phyloP scores from a whole-genome alignment of 2,329 filamentous ascomycete species.

The Colletotrichum plurivorum region DNA sequence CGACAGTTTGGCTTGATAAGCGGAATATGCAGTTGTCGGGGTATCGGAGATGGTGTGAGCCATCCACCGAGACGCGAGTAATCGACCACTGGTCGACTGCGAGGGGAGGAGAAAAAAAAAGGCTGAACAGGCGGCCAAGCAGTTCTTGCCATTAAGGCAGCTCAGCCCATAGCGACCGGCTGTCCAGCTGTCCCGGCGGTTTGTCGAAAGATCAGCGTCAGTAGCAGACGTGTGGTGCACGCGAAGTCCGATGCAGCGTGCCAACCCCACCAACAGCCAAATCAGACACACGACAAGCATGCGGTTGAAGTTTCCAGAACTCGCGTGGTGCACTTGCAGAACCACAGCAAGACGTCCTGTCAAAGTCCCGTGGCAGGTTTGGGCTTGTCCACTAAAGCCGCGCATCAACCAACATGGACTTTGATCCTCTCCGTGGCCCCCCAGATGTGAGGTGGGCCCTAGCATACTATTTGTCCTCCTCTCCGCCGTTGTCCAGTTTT shows the following conservation, averaged over 20 bases:
- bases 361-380: constrained; percentile 2
- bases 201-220: constrained; percentile 6
- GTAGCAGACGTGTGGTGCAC: constrained; percentile 14
- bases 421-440: background rate
- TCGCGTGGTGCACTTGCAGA: constrained; percentile 38
- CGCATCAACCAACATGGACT: constrained; percentile 5
- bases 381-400: constrained; percentile 14
- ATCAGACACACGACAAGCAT: constrained; percentile 13
- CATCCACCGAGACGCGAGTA: constrained; percentile 7
- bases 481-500: constrained; percentile 21
- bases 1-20: constrained; percentile 29
- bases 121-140: background rate
- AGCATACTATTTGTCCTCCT: constrained; percentile 34
- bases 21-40: constrained; percentile 37
- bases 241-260: constrained; percentile 8
- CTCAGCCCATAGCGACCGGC: constrained; percentile 1
- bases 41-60: constrained; percentile 13
- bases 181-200: background rate
- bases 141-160: background rate
- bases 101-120: background rate
- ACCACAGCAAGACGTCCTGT: constrained; percentile 13
- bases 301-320: constrained; percentile 8
- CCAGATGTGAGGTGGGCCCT: constrained; percentile 7
- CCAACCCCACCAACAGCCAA: constrained; percentile 12
- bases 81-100: background rate